Base-by-base conservation (phyloP, 306 rosid genomes). In the Casuarina equisetifolia region DNA sequence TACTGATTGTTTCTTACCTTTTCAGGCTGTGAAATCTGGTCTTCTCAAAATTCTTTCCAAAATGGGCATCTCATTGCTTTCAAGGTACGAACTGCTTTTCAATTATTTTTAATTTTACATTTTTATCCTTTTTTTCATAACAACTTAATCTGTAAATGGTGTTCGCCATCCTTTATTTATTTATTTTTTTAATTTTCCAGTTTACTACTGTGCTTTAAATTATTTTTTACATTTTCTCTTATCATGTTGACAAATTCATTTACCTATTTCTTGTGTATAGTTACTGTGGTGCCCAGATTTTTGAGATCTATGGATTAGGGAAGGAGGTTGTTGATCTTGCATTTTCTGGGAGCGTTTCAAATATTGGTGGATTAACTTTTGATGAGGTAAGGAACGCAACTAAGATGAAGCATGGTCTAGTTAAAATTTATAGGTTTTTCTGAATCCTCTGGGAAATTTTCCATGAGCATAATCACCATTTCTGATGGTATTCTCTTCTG, bases 231-330 rank as follows among this genome's bases (percentile, higher is more conserved):
- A 63, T 62, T 55, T 68, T 62, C 74, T 72, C 38, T 46, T 54
- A 77, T 51, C 57, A 69, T 74, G 62, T 72, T 79, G 72, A 57
- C 73, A 70, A 82, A 63, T 82, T 40, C 20, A 50, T 78, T 86
- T 81, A 70, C 77, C 77, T 42, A 76, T 82, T 76, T 88, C 82
- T 44, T 76, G 81, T 82, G 25, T 66, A 36, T 74, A 95, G 99
- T 85, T 95, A 95, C 86, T 95, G 97, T 54, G 99, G 99, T 72
- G 99, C 99, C 74, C 99, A 95, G 84, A 92, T 95, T 79, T 95
- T 95, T 81, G 99, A 95, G 89, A 81, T 95, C 51, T 95, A 95
- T 87, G 99, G 99, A 80, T 73, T 95, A 44, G 99, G 99, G 69
- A 83, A 84, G 84, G 96, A 88, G 86, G 89, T 92, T 87, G 97